Evolutionary conservation across 139 green algal genomes (phyloP).

Genomic region (Chlamydomonas schloesseri): DNA sequence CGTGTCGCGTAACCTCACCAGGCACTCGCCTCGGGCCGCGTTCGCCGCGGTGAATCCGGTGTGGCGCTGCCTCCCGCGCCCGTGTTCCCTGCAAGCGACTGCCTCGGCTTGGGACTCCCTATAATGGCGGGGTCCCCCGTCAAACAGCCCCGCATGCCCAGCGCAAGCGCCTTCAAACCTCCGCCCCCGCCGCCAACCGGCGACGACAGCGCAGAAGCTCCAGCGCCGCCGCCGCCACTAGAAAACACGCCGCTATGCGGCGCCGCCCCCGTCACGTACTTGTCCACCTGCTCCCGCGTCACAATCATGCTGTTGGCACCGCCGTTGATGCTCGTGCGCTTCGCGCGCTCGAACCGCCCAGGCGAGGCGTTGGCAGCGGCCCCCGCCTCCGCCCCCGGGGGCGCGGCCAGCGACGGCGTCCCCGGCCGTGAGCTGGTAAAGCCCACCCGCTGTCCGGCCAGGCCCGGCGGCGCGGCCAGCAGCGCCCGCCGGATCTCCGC

Average conservation of each 20-base stretch:
- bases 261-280: neutral
- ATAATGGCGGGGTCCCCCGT: neutral
- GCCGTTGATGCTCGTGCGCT: neutral
- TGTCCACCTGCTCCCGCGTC: conserved; percentile 14
- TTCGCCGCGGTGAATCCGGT: no score
- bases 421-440: neutral
- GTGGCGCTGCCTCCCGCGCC: neutral
- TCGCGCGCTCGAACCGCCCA: neutral
- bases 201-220: no score
- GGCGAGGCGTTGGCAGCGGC: neutral
- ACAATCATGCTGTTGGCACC: neutral
- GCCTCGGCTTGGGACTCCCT: neutral
- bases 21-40: no score
- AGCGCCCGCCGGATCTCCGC: neutral
- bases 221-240: neutral
- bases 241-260: neutral
- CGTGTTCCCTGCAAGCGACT: neutral
- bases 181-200: neutral
- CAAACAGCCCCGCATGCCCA: neutral
- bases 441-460: neutral
- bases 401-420: neutral
- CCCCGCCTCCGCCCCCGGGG: neutral
- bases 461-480: neutral
- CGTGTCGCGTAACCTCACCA: no score
- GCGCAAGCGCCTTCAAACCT: neutral